These are phyloP conservation scores for Sporobolomyces roseus DNA, from an alignment of 768 basidiomycete species.

Conservation along the genomic window DNA sequence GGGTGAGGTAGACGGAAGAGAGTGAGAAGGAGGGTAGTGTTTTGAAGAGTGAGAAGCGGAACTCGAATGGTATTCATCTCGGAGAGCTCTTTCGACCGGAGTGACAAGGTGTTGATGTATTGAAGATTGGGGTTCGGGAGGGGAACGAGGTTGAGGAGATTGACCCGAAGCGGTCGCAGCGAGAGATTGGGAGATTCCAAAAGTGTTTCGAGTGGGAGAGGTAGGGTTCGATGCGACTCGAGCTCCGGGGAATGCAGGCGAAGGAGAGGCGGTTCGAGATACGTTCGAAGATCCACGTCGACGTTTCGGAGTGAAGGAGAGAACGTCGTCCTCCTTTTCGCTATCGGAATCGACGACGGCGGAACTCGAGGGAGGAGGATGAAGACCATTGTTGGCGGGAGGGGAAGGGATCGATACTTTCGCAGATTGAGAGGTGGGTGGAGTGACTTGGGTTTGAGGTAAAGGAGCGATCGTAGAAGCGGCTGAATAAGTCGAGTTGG, in stretches of 20 bases:
- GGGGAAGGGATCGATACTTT: background rate
- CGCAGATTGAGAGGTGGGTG: background rate
- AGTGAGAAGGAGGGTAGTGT: background rate
- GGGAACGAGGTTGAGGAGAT: background rate
- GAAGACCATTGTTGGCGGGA: no score
- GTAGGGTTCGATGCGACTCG: slow-evolving; percentile 11
- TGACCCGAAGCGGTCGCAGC: background rate
- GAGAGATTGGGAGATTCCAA: no score
- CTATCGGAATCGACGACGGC: background rate
- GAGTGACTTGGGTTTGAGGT: background rate
- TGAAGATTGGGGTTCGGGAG: background rate
- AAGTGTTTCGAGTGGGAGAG: background rate
- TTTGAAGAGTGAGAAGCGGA: slow-evolving; percentile 1
- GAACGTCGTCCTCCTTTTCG: slow-evolving; percentile 36
- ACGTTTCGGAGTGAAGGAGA: slow-evolving; percentile 35
- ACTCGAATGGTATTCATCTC: slow-evolving; percentile 8
- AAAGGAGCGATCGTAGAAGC: no score
- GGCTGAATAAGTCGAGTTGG: background rate
- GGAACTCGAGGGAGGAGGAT: background rate
- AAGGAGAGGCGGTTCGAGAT: slow-evolving; percentile 16
- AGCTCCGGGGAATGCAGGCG: background rate
- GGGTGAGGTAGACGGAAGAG: background rate
- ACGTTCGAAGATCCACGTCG: slow-evolving; percentile 20
- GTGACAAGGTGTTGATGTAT: slow-evolving; percentile 17
- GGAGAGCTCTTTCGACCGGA: slow-evolving; percentile 30